These are phyloP conservation scores for Neurospora sp. DNA, from an alignment of 495 filamentous ascomycete species.

Conservation along the genomic window DNA sequence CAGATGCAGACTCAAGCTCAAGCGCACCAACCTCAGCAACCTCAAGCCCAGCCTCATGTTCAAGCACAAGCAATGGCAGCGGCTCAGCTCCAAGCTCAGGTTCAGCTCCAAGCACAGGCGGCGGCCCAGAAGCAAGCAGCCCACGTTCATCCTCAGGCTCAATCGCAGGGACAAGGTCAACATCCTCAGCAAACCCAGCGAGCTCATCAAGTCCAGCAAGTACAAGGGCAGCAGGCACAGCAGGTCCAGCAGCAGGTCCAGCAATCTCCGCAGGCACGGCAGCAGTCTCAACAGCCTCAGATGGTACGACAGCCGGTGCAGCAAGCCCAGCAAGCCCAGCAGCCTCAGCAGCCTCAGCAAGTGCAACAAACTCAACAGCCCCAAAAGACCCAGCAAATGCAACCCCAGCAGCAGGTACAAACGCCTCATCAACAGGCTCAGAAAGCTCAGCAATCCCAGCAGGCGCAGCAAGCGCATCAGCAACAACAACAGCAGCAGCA, in stretches of 20 bases:
- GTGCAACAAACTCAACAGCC: background rate
- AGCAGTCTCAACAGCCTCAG: conserved; percentile 6
- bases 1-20: background rate
- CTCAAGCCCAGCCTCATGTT: background rate
- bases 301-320: background rate
- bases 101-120: background rate
- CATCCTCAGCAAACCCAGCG: background rate
- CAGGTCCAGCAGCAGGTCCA: conserved; percentile 8
- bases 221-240: background rate
- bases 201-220: background rate
- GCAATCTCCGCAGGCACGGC: conserved; percentile 9
- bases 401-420: background rate
- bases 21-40: background rate
- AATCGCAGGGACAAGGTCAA: conserved; percentile 7
- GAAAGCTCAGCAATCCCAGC: background rate
- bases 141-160: conserved; percentile 7
- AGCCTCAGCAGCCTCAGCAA: conserved; percentile 1
- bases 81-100: background rate
- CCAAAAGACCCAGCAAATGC: background rate
- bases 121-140: conserved; percentile 3
- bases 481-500: background rate
- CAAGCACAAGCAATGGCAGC: background rate
- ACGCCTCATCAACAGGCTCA: background rate
- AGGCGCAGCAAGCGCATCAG: background rate
- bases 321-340: conserved; percentile 1